Conservation (phyloP, 495 filamentous ascomycete genomes). For the Amorphotheca resinae region DNA sequence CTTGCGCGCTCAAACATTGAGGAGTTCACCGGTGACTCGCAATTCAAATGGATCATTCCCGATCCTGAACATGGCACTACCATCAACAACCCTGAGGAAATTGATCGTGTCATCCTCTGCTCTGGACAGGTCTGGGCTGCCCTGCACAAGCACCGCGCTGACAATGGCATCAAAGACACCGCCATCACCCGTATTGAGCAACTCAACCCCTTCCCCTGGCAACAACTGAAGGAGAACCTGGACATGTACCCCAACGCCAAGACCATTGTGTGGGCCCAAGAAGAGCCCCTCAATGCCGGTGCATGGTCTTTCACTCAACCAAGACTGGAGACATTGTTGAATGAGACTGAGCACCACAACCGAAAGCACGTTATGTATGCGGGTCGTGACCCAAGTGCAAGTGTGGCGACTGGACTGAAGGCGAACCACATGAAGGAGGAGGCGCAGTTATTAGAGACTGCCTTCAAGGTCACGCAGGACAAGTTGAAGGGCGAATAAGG, state of each 20-base stretch:
- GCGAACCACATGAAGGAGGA: conserved; percentile 83
- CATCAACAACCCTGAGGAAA: conserved; percentile 70
- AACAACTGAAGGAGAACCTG: conserved; percentile 86
- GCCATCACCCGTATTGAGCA: conserved; percentile 95
- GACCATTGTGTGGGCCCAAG: conserved; percentile 91
- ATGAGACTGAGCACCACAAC: conserved; percentile 80
- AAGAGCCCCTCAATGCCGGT: conserved; percentile 95
- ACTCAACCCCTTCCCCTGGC: conserved; percentile 97
- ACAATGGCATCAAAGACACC: conserved; percentile 70
- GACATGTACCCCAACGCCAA: conserved; percentile 93
- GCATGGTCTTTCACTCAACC: conserved; percentile 93
- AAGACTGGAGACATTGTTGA: conserved; percentile 88
- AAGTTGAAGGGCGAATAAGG: conserved; percentile 58
- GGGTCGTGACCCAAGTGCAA: conserved; percentile 77
- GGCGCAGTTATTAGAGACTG: conserved; percentile 72
- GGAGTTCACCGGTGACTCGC: conserved; percentile 77
- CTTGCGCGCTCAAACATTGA: conserved; percentile 78
- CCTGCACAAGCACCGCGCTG: conserved; percentile 78
- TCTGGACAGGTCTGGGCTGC: conserved; percentile 88
- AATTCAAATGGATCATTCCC: conserved; percentile 92
- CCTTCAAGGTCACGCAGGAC: conserved; percentile 47
- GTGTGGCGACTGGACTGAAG: conserved; percentile 90
- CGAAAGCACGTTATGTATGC: conserved; percentile 95
- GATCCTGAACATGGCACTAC: conserved; percentile 68
- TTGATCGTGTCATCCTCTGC: conserved; percentile 89